Base-by-base conservation (phyloP, 352 stramenopile genomes). In the Phytophthora megakarya region DNA sequence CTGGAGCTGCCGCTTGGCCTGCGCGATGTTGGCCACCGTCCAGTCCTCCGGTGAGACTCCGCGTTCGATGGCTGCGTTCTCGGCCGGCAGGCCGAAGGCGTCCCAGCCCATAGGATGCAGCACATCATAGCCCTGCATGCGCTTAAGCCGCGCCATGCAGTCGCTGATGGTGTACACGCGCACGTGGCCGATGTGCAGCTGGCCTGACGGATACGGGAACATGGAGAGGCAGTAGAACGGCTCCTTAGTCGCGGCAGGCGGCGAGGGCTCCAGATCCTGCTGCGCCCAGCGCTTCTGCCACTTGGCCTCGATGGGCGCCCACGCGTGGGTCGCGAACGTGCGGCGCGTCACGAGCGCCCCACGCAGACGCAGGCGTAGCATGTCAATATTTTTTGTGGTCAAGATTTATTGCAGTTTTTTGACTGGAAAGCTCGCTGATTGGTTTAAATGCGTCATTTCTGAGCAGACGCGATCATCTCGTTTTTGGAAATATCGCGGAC, bases 41-140 rank as follows among this genome's bases (percentile, higher is more conserved):
- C 96, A 99, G 37, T 97, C 89, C 6, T 88, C 92, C 18, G 98
- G 98, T 63, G 97, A 96, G 43, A 98, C 90, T 19, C 96, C 97
- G 32, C 96, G 98, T 55, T 99, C 92, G 65, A 99, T 99, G 26
- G 98, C 98, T 50, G 98, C 98, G 76, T 99, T 99, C 81, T 99
- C 98, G 3, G 98, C 98, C 0, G 98, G 98, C n/a, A 99, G 79
- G 5, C 98, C 98, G 80, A 99, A 99, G 16, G 97, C 97, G 77
- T 99, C 98, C 97, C 97, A 99, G 28, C 98, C 98, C 83, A 99
- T 99, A 0, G 98, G 98, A 71, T 99, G 97, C 37, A 99, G 72
- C 46, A 99, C 88, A 67, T 99, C 86, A 67, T 94, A 97, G 22
- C 93, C 96, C 42, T 97, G 94, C 97, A 99, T 99, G 35, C 96